Conservation (phyloP, 164 flowering plant species). For the Chimonanthus praecox region DNA sequence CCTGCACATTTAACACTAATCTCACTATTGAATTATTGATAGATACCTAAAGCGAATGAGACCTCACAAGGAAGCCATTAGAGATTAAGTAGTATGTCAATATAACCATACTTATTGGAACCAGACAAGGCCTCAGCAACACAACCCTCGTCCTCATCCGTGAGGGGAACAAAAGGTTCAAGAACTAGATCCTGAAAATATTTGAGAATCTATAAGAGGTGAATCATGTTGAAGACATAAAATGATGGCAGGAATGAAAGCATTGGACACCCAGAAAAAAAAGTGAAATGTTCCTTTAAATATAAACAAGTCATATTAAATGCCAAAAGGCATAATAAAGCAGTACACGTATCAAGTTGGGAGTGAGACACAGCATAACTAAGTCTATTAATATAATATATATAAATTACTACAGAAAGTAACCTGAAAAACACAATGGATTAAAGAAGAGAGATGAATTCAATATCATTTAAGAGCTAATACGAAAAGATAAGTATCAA, state of each 20-base stretch:
- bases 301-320: too few relatives aligned
- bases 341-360: too few relatives aligned
- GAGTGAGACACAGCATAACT: too few relatives aligned
- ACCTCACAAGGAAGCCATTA: neutral
- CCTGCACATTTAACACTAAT: conserved; percentile 29
- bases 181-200: conserved; percentile 35
- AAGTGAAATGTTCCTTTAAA: neutral
- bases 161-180: conserved; percentile 59
- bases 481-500: too few relatives aligned
- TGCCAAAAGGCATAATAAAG: neutral
- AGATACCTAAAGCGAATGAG: neutral
- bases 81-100: neutral
- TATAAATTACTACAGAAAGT: too few relatives aligned
- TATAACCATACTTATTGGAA: conserved; percentile 35
- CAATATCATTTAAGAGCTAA: too few relatives aligned
- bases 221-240: neutral
- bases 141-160: conserved; percentile 58
- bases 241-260: neutral
- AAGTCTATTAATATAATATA: too few relatives aligned
- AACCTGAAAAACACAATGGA: too few relatives aligned
- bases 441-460: too few relatives aligned
- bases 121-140: conserved; percentile 49
- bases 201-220: neutral
- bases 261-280: neutral
- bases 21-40: neutral